Percentiles rank a stretch among this genome's conserved stretches.
Conservation (phyloP, 1,284 basidiomycete genomes). For the Grifola frondosa region DNA sequence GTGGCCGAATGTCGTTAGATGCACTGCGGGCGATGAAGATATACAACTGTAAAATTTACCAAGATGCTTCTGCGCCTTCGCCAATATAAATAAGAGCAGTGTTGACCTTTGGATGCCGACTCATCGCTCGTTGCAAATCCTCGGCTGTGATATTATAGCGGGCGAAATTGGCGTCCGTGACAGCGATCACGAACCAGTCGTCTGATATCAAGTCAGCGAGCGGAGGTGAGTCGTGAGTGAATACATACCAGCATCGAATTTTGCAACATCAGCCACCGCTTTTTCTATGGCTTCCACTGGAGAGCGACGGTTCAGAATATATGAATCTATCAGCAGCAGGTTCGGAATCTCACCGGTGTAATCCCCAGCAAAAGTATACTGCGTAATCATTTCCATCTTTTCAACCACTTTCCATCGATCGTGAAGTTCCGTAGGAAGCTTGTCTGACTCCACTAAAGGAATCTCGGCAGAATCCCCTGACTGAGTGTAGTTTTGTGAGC, state of each 20-base stretch:
- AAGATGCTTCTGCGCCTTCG: constrained; percentile 62
- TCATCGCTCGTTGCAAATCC: constrained; percentile 55
- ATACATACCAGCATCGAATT: constrained; percentile 56
- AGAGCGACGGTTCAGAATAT: constrained; percentile 4
- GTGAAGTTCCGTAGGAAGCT: constrained; percentile 48
- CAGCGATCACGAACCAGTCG: constrained; percentile 68
- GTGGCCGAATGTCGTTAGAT: not conserved
- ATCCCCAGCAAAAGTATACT: constrained; percentile 68
- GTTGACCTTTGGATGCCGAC: constrained; percentile 60
- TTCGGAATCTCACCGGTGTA: constrained; percentile 48
- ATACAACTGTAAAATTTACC: constrained; percentile 39
- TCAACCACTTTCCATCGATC: constrained; percentile 66
- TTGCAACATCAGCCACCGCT: constrained; percentile 55
- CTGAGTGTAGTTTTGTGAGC: constrained; percentile 31
- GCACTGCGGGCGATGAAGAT: not conserved
- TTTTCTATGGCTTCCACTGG: constrained; percentile 64
- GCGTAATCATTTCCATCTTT: constrained; percentile 66
- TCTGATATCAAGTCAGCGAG: constrained; percentile 36
- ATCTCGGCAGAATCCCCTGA: constrained; percentile 64
- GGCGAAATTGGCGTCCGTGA: constrained; percentile 68
- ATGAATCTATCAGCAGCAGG: not conserved
- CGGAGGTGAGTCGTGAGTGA: not conserved
- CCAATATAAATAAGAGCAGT: constrained; percentile 68
- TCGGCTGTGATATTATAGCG: constrained; percentile 63
- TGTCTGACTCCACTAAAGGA: constrained; percentile 46